Evolutionary conservation across 164 flowering plant genomes (phyloP).

Genomic region (Brasenia schreberi): DNA sequence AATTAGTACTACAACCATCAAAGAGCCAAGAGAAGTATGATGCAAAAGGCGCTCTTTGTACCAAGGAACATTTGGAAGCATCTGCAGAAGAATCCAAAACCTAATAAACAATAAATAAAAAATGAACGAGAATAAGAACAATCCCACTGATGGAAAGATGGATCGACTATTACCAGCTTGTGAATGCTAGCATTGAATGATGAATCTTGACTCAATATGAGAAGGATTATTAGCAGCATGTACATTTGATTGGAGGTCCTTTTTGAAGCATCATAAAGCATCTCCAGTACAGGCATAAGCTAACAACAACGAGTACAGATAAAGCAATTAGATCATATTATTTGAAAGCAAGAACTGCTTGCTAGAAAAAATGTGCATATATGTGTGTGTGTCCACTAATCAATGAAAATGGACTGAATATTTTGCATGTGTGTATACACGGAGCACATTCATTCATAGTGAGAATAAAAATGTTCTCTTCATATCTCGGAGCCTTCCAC

Average conservation of each 20-base stretch:
- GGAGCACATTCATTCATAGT: too few species aligned
- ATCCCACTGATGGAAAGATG: neutral
- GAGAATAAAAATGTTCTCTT: too few species aligned
- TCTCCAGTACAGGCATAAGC: conserved; percentile 94
- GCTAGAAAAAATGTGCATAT: too few species aligned
- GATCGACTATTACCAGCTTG: conserved; percentile 53
- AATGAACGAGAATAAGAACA: neutral
- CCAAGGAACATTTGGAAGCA: conserved; percentile 86
- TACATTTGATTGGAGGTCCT: conserved; percentile 90
- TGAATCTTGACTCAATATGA: conserved; percentile 97
- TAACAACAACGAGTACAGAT: conserved; percentile 10
- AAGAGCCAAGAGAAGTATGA: conserved; percentile 89
- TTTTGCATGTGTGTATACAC: too few species aligned
- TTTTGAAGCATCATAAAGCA: conserved; percentile 75
- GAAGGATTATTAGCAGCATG: conserved; percentile 91
- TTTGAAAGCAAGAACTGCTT: too few species aligned
- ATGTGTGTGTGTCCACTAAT: too few species aligned
- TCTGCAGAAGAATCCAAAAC: conserved; percentile 24
- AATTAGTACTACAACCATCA: conserved; percentile 78
- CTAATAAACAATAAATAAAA: neutral
- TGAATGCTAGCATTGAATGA: conserved; percentile 91
- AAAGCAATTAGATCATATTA: too few species aligned
- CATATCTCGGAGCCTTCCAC: too few species aligned
- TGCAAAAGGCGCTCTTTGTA: conserved; percentile 86
- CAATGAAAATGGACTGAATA: too few species aligned